Conservation (phyloP, 2,329 filamentous ascomycete genomes). For the Colletotrichum karsti region DNA sequence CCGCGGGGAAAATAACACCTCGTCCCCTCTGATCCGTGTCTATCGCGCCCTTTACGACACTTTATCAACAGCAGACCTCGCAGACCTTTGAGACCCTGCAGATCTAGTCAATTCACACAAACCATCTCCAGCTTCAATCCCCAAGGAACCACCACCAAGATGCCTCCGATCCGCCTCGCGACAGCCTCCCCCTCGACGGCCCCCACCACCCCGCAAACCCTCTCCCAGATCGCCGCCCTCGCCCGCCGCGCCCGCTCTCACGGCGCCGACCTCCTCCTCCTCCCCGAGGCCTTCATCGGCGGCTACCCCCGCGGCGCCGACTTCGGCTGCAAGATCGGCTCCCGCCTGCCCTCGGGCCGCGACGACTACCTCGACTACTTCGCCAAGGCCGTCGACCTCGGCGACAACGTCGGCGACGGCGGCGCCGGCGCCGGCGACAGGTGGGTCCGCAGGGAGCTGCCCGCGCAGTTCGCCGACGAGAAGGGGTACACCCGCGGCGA, state of each 20-base stretch:
- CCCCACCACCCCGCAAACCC: slow-evolving; percentile 64
- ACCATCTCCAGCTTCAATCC: not conserved
- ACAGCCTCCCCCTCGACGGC: slow-evolving; percentile 64
- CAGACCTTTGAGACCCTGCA: not conserved
- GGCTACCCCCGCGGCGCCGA: slow-evolving; percentile 86
- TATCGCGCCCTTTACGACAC: not conserved
- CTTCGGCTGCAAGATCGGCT: slow-evolving; percentile 81
- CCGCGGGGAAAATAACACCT: not conserved
- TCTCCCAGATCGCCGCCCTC: slow-evolving; percentile 70
- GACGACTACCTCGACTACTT: slow-evolving; percentile 88
- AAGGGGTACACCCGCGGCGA: slow-evolving; percentile 54
- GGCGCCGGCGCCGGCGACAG: slow-evolving; percentile 74
- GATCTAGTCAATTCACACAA: not conserved
- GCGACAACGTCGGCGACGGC: slow-evolving; percentile 71
- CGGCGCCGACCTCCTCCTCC: slow-evolving; percentile 76
- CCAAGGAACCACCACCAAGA: not conserved
- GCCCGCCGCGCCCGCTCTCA: slow-evolving; percentile 68
- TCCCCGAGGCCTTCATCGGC: slow-evolving; percentile 92
- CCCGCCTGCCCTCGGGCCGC: slow-evolving; percentile 72
- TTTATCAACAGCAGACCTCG: not conserved
- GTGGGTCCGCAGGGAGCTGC: slow-evolving; percentile 74
- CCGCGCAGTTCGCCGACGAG: slow-evolving; percentile 31
- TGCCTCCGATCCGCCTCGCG: slow-evolving; percentile 54
- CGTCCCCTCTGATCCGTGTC: not conserved
- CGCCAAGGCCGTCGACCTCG: slow-evolving; percentile 80